Evolutionary conservation across 176 grass and related monocot species (phyloP), one percentile per base, ranked within the genome.

Genomic region (Luzula sylvatica): DNA sequence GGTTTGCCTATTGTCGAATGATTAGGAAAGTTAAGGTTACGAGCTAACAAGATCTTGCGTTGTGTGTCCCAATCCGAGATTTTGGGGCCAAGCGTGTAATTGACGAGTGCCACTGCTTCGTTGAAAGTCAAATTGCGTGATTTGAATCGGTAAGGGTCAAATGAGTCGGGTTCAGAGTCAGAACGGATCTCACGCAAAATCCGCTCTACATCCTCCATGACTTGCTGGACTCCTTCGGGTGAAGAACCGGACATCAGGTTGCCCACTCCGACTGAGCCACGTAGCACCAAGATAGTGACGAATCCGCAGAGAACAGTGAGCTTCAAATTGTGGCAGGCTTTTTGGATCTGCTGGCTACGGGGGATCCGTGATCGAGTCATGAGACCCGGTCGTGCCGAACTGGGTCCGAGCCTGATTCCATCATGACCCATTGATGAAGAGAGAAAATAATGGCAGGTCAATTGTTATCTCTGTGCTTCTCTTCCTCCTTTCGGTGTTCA

Each of bases 151-250:
- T 5, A 11, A 5, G 53, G 23, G 27, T 38, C 61, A 43, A 15
- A 21, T 0, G 50, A 14, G 14, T 75, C 71, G 3, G 61, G 28
- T 8, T 75, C 71, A 3, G 41, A 48, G 42, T 75, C 52, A 3
- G 61, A 65, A 20, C 61, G 71, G 26, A 75, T 67, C 52, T 75
- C 61, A 5, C 61, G 71, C 45, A 75, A 52, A 43, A 75, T 50
- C 19, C 61, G 71, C 27, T 75, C 71, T n/a, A 75, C 66, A 22
- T 75, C 71, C 70, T 74, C 70, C 38, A 74, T 22, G 50, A 74
- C 70, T 58, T 45, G 42, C 28, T 25, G 25, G 0, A 25, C 12
- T 8, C 49, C n/a, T n/a, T n/a, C 53, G 19, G n/a, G 23, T 28
- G 20, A 54, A 51, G 3, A 28, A 53, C 11, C 23, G n/a, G n/a